Conservation (phyloP, 176 grass and related monocot species). For the Eleusine coracana region DNA sequence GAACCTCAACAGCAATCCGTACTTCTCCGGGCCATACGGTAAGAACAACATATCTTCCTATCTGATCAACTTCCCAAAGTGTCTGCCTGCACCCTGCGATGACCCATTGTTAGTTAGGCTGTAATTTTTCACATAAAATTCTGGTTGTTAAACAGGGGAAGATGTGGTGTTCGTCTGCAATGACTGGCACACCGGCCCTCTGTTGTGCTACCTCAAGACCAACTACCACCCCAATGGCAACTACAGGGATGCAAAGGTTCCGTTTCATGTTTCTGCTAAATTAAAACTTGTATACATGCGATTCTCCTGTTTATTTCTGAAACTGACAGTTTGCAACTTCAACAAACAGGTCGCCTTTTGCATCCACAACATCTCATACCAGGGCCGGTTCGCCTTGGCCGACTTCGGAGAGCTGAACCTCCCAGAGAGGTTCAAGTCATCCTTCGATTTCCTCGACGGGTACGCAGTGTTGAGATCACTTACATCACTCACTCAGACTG, state of each 20-base stretch:
- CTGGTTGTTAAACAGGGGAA: conserved; percentile 52
- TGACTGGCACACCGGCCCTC: conserved; percentile 87
- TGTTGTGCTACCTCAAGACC: conserved; percentile 83
- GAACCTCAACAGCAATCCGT: conserved; percentile 65
- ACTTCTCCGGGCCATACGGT: conserved; percentile 80
- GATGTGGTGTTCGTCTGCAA: conserved; percentile 90
- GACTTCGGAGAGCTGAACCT: conserved; percentile 75
- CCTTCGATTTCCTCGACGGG: conserved; percentile 91
- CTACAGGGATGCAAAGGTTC: conserved; percentile 79
- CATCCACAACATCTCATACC: conserved; percentile 99
- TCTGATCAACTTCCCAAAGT: conserved; percentile 6
- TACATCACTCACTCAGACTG: too few species aligned
- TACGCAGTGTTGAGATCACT: conserved; percentile 24
- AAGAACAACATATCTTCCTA: background rate
- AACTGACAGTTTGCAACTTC: background rate
- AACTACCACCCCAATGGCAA: conserved; percentile 73
- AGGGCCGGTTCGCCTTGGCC: conserved; percentile 63
- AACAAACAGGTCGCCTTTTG: conserved; percentile 76
- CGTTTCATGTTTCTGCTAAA: background rate
- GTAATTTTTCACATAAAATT: background rate
- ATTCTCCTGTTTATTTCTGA: too few species aligned
- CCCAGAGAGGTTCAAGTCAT: conserved; percentile 71
- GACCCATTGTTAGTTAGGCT: conserved; percentile 1
- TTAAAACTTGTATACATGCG: too few species aligned
- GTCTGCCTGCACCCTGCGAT: background rate